A percentile compares a stretch with the other conserved stretches of the same genome.
These are phyloP conservation scores for Candida loeiensis DNA, from an alignment of 805 yeast species.

Conservation along the genomic window DNA sequence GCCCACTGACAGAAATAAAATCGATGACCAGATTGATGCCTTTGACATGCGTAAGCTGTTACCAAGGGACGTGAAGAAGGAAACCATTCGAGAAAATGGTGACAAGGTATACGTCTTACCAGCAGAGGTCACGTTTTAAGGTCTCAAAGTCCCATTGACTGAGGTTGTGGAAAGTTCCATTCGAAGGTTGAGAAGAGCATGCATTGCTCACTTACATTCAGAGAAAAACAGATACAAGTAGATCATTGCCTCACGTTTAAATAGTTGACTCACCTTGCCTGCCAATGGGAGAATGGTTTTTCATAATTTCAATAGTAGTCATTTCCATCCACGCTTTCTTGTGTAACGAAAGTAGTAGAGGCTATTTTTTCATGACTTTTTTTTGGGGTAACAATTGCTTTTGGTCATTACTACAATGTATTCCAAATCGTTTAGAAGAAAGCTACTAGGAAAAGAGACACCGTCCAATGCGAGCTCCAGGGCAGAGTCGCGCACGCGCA, in stretches of 20 bases:
- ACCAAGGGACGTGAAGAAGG: slow-evolving; percentile 50
- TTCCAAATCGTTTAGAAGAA: slow-evolving; percentile 10
- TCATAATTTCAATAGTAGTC: not conserved
- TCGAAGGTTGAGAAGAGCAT: not conserved
- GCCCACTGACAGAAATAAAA: slow-evolving; percentile 44
- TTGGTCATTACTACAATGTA: slow-evolving; percentile 4
- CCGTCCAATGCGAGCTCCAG: slow-evolving; percentile 14
- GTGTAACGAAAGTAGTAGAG: not conserved
- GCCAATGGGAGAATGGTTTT: too few relatives aligned
- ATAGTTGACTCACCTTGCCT: too few relatives aligned
- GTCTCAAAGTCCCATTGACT: not conserved
- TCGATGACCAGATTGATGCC: slow-evolving; percentile 75
- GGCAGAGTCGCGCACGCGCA: slow-evolving; percentile 12
- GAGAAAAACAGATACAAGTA: too few relatives aligned
- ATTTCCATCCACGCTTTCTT: not conserved
- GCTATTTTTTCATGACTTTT: slow-evolving; percentile 5
- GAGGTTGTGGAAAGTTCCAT: not conserved
- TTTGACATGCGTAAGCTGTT: slow-evolving; percentile 77
- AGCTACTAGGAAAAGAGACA: slow-evolving; percentile 9
- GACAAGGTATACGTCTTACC: slow-evolving; percentile 59
- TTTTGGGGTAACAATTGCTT: slow-evolving; percentile 5
- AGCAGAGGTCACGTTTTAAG: slow-evolving; percentile 59
- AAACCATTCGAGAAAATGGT: slow-evolving; percentile 60
- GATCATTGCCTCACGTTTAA: too few relatives aligned
- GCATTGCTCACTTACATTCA: too few relatives aligned